Conservation (phyloP, 257 asterid genomes). For the Solanum pimpinellifolium region DNA sequence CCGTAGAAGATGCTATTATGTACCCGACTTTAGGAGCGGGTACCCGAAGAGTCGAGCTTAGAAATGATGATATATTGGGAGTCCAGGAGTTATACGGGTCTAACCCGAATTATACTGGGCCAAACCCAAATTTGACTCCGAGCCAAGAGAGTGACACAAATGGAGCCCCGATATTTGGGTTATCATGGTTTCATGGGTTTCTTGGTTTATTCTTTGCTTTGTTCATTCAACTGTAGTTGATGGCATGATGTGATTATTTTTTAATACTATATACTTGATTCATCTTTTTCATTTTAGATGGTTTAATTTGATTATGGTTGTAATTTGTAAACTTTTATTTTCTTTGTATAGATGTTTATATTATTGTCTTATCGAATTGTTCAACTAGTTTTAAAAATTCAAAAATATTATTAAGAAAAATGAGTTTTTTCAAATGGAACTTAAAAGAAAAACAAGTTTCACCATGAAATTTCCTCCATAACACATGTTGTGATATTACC, state of each 20-base stretch:
- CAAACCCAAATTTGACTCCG: conserved; percentile 28
- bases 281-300: background rate
- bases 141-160: conserved; percentile 23
- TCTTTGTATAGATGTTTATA: background rate
- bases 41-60: conserved; percentile 51
- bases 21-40: conserved; percentile 62
- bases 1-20: conserved; percentile 69
- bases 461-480: background rate
- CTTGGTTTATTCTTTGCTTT: conserved; percentile 9
- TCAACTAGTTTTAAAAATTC: background rate
- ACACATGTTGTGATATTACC: too few relatives aligned
- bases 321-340: background rate
- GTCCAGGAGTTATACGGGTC: conserved; percentile 68
- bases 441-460: background rate
- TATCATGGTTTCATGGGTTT: background rate
- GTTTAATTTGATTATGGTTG: background rate
- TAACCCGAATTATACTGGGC: conserved; percentile 54
- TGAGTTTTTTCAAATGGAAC: background rate
- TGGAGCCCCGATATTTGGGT: conserved; percentile 13
- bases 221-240: background rate
- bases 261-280: background rate
- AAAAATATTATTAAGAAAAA: too few relatives aligned
- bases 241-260: background rate
- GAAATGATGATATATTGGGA: conserved; percentile 51
- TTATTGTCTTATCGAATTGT: background rate